Evolutionary conservation across 2,329 filamentous ascomycete species (phyloP).

Genomic region (Trichoderma citrinoviride): DNA sequence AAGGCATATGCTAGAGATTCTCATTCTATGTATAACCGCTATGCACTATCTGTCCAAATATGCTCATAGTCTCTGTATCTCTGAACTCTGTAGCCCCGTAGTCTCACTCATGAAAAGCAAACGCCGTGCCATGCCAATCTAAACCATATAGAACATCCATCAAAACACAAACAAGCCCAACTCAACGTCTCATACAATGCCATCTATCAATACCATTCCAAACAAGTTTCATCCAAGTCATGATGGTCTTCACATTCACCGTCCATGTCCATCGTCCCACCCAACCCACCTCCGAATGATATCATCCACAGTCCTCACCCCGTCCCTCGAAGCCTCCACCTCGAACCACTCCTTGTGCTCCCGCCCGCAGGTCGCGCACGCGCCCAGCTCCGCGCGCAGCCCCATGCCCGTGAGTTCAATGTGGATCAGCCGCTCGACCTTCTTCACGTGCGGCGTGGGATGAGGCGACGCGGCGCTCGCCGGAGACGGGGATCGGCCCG

Average conservation of each 20-base stretch:
- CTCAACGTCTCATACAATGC: neutral
- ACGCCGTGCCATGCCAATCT: slow-evolving; percentile 10
- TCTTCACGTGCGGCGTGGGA: slow-evolving; percentile 81
- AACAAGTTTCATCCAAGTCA: neutral
- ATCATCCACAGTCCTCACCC: slow-evolving; percentile 63
- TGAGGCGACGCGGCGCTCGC: slow-evolving; percentile 43
- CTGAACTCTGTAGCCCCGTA: neutral
- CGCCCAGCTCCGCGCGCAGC: slow-evolving; percentile 50
- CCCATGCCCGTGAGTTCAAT: slow-evolving; percentile 72
- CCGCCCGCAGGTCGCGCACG: slow-evolving; percentile 75
- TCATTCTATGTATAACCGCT: too few relatives aligned
- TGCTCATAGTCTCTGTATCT: neutral
- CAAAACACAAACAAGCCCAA: neutral
- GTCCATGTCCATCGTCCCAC: slow-evolving; percentile 63
- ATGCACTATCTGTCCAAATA: too few relatives aligned
- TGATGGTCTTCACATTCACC: neutral
- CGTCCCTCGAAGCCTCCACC: slow-evolving; percentile 70
- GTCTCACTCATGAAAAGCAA: neutral
- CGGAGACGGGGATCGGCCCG: slow-evolving; percentile 35
- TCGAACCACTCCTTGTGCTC: slow-evolving; percentile 96
- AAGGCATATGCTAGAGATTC: too few relatives aligned
- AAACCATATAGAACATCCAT: slow-evolving; percentile 7
- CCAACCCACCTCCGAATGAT: slow-evolving; percentile 80
- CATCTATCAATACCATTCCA: neutral
- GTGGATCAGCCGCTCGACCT: slow-evolving; percentile 87